These are phyloP conservation scores for Tolypocladium pustulatum DNA, from an alignment of 2,329 filamentous ascomycete species.

Conservation along the genomic window DNA sequence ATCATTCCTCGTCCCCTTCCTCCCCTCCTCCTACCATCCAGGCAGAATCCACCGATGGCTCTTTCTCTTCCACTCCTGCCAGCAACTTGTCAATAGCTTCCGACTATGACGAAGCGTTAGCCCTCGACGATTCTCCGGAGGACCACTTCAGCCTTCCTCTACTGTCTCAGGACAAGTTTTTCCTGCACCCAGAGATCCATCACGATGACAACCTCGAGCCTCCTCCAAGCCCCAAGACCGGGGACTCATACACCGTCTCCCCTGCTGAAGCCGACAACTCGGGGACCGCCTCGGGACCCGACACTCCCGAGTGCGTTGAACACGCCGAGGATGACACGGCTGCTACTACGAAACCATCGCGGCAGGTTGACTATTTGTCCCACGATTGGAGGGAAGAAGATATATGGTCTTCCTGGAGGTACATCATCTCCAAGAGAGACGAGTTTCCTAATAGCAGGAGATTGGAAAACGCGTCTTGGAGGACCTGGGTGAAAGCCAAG, in stretches of 20 bases:
- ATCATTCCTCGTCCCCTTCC: conserved; percentile 43
- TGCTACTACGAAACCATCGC: conserved; percentile 62
- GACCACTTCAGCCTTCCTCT: conserved; percentile 37
- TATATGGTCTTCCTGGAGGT: conserved; percentile 95
- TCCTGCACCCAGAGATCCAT: conserved; percentile 18
- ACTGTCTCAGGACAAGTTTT: conserved; percentile 36
- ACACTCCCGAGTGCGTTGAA: conserved; percentile 43
- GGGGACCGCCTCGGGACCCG: conserved; percentile 41
- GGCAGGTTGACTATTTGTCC: conserved; percentile 91
- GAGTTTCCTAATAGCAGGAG: conserved; percentile 73
- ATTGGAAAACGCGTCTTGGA: conserved; percentile 93
- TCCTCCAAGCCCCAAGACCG: conserved; percentile 37
- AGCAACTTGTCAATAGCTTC: conserved; percentile 53
- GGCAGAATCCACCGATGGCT: conserved; percentile 43
- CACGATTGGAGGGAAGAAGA: conserved; percentile 93
- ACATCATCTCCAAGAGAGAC: conserved; percentile 70
- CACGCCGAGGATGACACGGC: conserved; percentile 72
- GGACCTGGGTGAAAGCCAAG: conserved; percentile 91
- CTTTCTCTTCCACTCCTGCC: conserved; percentile 51
- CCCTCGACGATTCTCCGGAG: conserved; percentile 31
- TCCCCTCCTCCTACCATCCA: conserved; percentile 42
- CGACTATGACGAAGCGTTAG: conserved; percentile 39
- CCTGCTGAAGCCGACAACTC: conserved; percentile 44
- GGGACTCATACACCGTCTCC: conserved; percentile 40
- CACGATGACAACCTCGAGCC: conserved; percentile 34